Percentiles rank a stretch among this genome's conserved stretches.
These are phyloP conservation scores for Pseudogymnoascus sp. DNA, from an alignment of 2,329 filamentous ascomycete genomes.

Conservation along the genomic window DNA sequence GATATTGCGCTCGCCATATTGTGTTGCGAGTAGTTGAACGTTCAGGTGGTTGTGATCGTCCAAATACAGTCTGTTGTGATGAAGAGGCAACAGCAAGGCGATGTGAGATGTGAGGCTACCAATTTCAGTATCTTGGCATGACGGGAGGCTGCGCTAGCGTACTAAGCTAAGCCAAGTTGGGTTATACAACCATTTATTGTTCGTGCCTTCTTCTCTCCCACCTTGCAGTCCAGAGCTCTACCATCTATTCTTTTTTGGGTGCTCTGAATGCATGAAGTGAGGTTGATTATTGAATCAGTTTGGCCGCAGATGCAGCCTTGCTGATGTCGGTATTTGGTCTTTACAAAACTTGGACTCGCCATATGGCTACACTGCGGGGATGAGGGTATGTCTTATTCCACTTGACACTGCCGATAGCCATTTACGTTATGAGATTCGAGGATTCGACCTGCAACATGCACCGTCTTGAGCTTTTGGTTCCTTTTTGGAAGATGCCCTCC, in stretches of 20 bases:
- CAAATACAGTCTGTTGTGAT: background rate
- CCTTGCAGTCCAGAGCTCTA: conserved; percentile 67
- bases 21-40: background rate
- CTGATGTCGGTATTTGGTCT: conserved; percentile 53
- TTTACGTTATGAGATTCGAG: conserved; percentile 81
- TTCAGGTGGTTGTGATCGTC: background rate
- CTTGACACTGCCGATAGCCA: conserved; percentile 79
- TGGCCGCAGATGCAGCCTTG: conserved; percentile 81
- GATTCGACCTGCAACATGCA: conserved; percentile 29
- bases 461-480: background rate
- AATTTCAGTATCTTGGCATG: background rate
- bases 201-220: conserved; percentile 28
- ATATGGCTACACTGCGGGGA: conserved; percentile 60
- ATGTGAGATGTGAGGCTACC: background rate
- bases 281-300: conserved; percentile 79
- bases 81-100: background rate
- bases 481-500: background rate
- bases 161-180: conserved; percentile 11
- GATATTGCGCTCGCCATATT: conserved; percentile 54
- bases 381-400: conserved; percentile 72
- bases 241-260: conserved; percentile 67
- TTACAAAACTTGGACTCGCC: conserved; percentile 53
- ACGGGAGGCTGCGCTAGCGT: conserved; percentile 8
- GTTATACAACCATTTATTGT: conserved; percentile 22
- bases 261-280: conserved; percentile 55